Base-by-base conservation (phyloP, 208 protist genomes). In the Phytomonas sp. region DNA sequence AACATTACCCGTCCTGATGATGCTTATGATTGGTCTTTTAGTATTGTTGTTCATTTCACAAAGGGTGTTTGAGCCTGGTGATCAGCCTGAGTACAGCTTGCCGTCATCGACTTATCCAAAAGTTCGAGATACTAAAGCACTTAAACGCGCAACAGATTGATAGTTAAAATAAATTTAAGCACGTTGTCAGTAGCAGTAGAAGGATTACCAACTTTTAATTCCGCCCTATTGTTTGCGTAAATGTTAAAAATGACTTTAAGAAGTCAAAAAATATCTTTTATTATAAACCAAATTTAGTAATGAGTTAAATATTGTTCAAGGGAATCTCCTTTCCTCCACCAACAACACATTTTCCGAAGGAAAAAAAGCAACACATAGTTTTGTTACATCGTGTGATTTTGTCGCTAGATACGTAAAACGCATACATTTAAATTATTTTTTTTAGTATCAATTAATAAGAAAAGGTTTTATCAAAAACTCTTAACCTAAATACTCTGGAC, bases 1-100 rank as follows among this genome's bases (percentile, higher is more conserved):
- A 63, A 89, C 83, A 0, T 66, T 93, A 43, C 78, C 88, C 11
- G 73, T 77, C 29, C 70, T 93, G 66, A 91, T 93, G 84, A 68
- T 92, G 65, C 75, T 90, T 5, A 81, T 93, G 76, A 73, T 96
- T 26, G 81, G 71, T 5, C 56, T 93, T 60, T 77, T 96, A n/a
- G 78, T 80, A 9, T 71, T 93, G 26, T 80, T 93, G 20, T 89
- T 96, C 69, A 72, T 80, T 61, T 76, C 79, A n/a, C 82, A 78
- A 32, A 80, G 87, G 69, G 60, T 86, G 20, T 36, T 81, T 13
- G 78, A 60, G 11, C 67, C 78, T 4, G 77, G 62, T 13, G 70
- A 43, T 4, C 76, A 78, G 17, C 77, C 68, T 15, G 80, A 81
- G 15, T 74, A 84, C 63, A 66, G 60, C 33, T 75, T 83, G 2